phyloP scores from a whole-genome alignment of 1,139 yeast genomes.

The Scheffersomyces segobiensis region DNA sequence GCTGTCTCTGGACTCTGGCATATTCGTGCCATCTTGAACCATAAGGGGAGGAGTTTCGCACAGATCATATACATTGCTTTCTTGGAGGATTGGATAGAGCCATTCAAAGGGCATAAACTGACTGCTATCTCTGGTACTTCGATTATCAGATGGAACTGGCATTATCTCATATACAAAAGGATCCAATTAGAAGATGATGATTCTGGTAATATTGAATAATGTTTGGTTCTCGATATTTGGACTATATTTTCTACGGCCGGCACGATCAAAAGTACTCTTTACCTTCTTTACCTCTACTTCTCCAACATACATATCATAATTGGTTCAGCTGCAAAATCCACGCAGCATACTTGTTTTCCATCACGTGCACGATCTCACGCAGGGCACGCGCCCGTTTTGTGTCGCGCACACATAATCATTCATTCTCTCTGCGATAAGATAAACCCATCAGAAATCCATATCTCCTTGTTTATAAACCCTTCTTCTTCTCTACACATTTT shows the following conservation, averaged over 20 bases:
- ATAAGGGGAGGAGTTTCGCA: not conserved
- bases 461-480: not conserved
- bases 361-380: not conserved
- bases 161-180: too few relatives aligned
- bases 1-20: not conserved
- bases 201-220: too few relatives aligned
- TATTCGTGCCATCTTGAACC: not conserved
- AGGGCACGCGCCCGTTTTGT: not conserved
- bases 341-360: too few relatives aligned
- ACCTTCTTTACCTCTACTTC: not conserved
- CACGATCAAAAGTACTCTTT: too few relatives aligned
- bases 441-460: not conserved
- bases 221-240: not conserved
- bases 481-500: not conserved
- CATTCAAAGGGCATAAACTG: not conserved
- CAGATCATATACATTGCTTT: not conserved
- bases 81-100: not conserved
- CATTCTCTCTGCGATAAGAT: slow-evolving; percentile 1
- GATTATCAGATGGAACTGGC: not conserved
- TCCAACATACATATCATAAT: not conserved
- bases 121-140: not conserved
- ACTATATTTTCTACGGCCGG: too few relatives aligned
- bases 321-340: not conserved
- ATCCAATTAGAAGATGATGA: too few relatives aligned
- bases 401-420: not conserved